Evolutionary conservation across 108 stramenopile genomes (phyloP).

Genomic region (Nannochloropsis granulata): DNA sequence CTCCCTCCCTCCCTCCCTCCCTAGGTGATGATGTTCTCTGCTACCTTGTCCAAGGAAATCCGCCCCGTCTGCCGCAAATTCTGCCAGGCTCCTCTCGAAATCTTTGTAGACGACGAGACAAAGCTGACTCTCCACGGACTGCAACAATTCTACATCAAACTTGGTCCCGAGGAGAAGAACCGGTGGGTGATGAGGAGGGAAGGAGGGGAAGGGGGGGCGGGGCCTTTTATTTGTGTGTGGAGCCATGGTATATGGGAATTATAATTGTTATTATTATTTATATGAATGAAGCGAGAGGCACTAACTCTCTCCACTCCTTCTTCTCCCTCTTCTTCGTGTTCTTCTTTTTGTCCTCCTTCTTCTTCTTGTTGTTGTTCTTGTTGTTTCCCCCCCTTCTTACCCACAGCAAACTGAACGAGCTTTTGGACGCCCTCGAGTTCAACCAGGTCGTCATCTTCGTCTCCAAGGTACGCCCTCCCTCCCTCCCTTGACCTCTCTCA

Average conservation of each 20-base stretch:
- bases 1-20: not conserved
- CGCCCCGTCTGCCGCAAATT: constrained; percentile 97
- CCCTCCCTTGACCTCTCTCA: not conserved
- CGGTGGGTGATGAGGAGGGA: constrained; percentile 50
- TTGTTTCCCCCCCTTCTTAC: too few species aligned
- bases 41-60: constrained; percentile 92
- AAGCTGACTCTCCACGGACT: constrained; percentile 98
- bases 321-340: not conserved
- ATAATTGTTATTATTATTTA: not conserved
- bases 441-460: constrained; percentile 99
- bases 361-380: not conserved
- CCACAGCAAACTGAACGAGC: constrained; percentile 74
- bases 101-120: constrained; percentile 97
- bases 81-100: constrained; percentile 92
- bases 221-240: not conserved
- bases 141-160: constrained; percentile 93
- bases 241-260: not conserved
- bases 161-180: constrained; percentile 95
- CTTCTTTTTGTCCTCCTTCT: not conserved
- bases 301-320: not conserved
- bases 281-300: not conserved
- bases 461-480: constrained; percentile 46
- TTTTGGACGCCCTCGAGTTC: constrained; percentile 96
- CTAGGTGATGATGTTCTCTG: constrained; percentile 89
- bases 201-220: not conserved